phyloP scores from a whole-genome alignment of 1,284 basidiomycete species.

The Boletus nobilissimus region DNA sequence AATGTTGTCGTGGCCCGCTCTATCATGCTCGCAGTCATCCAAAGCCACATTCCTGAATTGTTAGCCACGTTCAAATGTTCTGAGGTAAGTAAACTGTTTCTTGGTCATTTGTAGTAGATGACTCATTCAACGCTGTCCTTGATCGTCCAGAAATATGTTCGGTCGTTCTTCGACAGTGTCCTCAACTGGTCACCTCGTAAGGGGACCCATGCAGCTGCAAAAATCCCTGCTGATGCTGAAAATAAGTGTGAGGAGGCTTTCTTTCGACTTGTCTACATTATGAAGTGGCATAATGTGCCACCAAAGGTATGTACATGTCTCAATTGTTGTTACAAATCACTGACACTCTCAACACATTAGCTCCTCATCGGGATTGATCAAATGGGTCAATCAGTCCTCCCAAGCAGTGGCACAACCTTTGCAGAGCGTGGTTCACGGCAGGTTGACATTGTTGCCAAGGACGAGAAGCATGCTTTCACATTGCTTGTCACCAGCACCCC shows the following conservation, averaged over 20 bases:
- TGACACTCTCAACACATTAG: neutral
- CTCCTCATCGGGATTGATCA: conserved; percentile 43
- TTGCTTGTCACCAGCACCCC: conserved; percentile 41
- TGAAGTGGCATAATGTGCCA: neutral
- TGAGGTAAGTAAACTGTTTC: neutral
- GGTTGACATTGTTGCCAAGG: conserved; percentile 41
- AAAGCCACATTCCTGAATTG: neutral
- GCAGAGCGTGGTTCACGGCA: conserved; percentile 37
- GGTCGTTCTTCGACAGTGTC: neutral
- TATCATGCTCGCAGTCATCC: neutral
- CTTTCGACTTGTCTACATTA: neutral
- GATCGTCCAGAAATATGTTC: neutral
- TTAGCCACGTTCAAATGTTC: neutral
- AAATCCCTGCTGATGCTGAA: neutral
- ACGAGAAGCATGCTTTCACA: conserved; percentile 47
- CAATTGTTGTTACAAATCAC: neutral
- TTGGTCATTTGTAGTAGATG: neutral
- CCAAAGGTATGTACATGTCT: neutral
- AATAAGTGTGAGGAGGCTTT: neutral
- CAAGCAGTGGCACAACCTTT: conserved; percentile 36
- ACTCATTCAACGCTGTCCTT: neutral
- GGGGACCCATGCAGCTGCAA: neutral
- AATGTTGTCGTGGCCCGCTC: neutral
- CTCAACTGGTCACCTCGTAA: neutral
- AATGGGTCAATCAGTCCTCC: conserved; percentile 34